A percentile compares a stretch with the other conserved stretches of the same genome.
phyloP scores from a whole-genome alignment of 257 asterid species.

The Solanum rostratum region DNA sequence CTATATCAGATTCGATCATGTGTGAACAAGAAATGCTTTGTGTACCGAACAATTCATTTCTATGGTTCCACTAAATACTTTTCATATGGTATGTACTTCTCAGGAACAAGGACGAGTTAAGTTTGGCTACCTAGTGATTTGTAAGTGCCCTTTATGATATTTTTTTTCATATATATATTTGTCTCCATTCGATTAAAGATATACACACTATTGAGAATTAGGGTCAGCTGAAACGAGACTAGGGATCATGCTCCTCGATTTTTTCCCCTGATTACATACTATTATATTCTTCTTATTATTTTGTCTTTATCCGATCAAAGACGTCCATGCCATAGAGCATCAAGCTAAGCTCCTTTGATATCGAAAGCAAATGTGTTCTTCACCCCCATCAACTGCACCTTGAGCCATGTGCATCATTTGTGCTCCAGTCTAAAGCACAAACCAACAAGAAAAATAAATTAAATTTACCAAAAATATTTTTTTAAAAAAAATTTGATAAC shows the following conservation, averaged over 20 bases:
- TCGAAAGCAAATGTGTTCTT: constrained; percentile 43
- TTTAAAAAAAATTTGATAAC: not conserved
- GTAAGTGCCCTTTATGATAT: not conserved
- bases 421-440: constrained; percentile 34
- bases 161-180: not conserved
- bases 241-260: not conserved
- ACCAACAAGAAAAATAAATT: not conserved
- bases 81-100: not conserved
- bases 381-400: constrained; percentile 57
- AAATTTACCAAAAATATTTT: not conserved
- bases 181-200: not conserved
- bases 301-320: not conserved
- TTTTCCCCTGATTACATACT: not conserved
- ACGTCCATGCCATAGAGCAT: not conserved
- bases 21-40: not conserved
- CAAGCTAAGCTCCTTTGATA: not conserved
- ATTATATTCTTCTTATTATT: not conserved
- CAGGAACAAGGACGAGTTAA: not conserved
- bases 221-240: not conserved
- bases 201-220: not conserved
- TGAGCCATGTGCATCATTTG: constrained; percentile 49
- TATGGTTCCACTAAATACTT: not conserved
- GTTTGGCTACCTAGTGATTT: not conserved
- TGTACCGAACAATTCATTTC: not conserved
- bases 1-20: not conserved